Base-by-base conservation (phyloP, 768 basidiomycete species). In the Suillus discolor region DNA sequence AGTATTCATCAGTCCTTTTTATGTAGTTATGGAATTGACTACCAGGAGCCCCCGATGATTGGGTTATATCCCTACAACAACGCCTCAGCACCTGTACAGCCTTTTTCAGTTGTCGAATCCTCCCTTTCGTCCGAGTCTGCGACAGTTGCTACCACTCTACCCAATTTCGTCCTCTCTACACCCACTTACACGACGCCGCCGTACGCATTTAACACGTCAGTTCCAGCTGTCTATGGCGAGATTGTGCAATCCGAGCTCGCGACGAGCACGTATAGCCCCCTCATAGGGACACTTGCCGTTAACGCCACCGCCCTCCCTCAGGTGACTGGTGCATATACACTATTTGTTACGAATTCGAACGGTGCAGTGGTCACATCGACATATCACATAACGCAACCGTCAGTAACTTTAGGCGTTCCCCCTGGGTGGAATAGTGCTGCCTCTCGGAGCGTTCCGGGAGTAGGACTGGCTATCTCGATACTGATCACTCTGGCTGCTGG, bases 11-110 rank as follows among this genome's bases (percentile, higher is more conserved):
- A 36, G 16, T 66, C 70, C 23, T 67, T 36, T 54, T 34, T 18
- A 25, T 41, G 28, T 64, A 93, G 92, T 72, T 91, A 87, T 66
- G 92, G 92, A 7, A 92, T 94, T 68, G 83, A 90, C 70, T 75
- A 77, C 42, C 87, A 88, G 67, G 92, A 94, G 73, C 81, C 90
- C 8, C 92, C 92, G 20, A 80, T 91, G 77, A 87, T 94, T 65
- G 92, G 92, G n/a, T 76, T 94, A 61, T 94, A 92, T 71, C 77
- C 88, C 25, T 79, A 89, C 44, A 71, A 73, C 42, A 87, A 87
- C 70, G 74, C 77, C 34, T 84, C 84, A 8, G 73, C 78, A 7
- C 71, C 74, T 20, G 74, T 80, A 20, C 79, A 84, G 66, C 73
- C 84, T 3, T 74, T 82, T 9, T 75, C 79, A 47, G 62, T 71